Conservation (phyloP, 768 basidiomycete genomes). For the Chalciporus sphaerocephalus region DNA sequence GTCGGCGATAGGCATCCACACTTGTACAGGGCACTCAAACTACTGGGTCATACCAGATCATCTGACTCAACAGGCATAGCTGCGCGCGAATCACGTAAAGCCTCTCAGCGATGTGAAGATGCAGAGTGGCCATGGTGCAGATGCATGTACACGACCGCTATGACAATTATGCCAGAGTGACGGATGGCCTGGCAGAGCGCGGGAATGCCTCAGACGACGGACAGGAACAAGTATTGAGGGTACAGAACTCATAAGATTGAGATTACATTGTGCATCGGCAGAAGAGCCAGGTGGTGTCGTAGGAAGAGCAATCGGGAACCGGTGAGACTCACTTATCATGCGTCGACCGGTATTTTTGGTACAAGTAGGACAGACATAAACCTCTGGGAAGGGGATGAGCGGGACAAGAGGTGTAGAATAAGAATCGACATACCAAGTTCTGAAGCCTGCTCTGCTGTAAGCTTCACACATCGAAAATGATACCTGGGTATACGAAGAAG, state of each 20-base stretch:
- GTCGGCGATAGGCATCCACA: conserved; percentile 23
- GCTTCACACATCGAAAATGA: conserved; percentile 73
- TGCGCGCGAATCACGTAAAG: conserved; percentile 35
- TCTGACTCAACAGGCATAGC: conserved; percentile 34
- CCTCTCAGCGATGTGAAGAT: conserved; percentile 31
- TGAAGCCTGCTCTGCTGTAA: conserved; percentile 61
- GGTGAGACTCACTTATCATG: conserved; percentile 73
- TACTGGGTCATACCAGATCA: conserved; percentile 33
- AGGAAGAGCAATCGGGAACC: conserved; percentile 28
- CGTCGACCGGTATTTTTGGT: conserved; percentile 55
- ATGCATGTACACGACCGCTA: conserved; percentile 31
- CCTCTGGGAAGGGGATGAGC: conserved; percentile 38
- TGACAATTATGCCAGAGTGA: conserved; percentile 28
- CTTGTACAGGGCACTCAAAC: conserved; percentile 27
- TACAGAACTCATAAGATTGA: conserved; percentile 35
- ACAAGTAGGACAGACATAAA: conserved; percentile 57
- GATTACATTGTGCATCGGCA: conserved; percentile 32
- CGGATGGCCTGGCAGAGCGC: conserved; percentile 33
- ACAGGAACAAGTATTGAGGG: conserved; percentile 34
- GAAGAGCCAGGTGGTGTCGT: conserved; percentile 23
- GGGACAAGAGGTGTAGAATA: conserved; percentile 1
- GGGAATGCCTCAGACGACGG: conserved; percentile 31
- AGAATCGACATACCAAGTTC: conserved; percentile 63
- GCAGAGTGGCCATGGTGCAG: conserved; percentile 20
- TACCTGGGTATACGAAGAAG: conserved; percentile 50